These are phyloP conservation scores for Neolentinus lepideus DNA, from an alignment of 1,284 basidiomycete species.

Conservation along the genomic window DNA sequence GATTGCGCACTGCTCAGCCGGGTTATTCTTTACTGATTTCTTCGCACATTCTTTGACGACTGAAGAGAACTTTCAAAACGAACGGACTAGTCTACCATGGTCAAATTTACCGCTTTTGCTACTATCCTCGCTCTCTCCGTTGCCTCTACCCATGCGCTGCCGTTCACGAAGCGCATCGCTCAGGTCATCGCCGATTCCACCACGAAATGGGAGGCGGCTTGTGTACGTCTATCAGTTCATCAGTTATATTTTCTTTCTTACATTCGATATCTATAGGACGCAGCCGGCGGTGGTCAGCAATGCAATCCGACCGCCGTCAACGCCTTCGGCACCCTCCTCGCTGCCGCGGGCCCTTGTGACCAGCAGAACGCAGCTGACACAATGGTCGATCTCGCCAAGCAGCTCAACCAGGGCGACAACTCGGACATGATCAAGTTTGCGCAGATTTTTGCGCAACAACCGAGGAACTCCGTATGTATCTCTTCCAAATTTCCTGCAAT, in stretches of 20 bases:
- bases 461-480: slow-evolving; percentile 28
- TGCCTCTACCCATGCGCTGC: slow-evolving; percentile 10
- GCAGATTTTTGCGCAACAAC: slow-evolving; percentile 57
- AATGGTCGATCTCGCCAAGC: slow-evolving; percentile 55
- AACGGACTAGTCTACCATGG: background rate
- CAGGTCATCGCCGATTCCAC: slow-evolving; percentile 32
- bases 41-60: background rate
- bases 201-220: slow-evolving; percentile 31
- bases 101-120: background rate
- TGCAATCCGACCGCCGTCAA: background rate
- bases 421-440: slow-evolving; percentile 49
- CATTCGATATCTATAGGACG: background rate
- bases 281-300: background rate
- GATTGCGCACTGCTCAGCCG: background rate
- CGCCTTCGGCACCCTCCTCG: slow-evolving; percentile 1
- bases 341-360: slow-evolving; percentile 44
- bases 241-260: background rate
- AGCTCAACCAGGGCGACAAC: slow-evolving; percentile 44
- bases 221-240: slow-evolving; percentile 20
- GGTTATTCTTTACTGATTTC: background rate
- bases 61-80: background rate
- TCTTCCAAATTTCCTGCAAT: background rate
- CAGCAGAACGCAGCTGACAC: slow-evolving; percentile 56
- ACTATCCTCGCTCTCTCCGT: slow-evolving; percentile 5
- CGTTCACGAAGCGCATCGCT: slow-evolving; percentile 31